These are phyloP conservation scores for Linderina pennispora DNA, from an alignment of 192 early-diverging fungal genomes.

Conservation along the genomic window DNA sequence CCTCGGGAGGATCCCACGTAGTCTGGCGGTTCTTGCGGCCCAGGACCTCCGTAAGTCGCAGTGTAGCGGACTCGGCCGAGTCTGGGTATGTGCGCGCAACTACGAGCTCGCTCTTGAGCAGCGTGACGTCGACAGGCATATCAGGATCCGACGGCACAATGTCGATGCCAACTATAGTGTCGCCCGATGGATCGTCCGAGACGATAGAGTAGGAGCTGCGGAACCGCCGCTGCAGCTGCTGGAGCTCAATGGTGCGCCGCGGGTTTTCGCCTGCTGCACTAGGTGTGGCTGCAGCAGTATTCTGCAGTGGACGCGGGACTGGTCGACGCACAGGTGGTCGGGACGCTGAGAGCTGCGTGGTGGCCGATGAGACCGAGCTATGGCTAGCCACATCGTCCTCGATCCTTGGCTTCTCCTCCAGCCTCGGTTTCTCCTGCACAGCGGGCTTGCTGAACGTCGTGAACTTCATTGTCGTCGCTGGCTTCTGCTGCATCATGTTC, in stretches of 20 bases:
- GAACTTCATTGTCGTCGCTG: constrained; percentile 56
- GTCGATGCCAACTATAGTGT: constrained; percentile 12
- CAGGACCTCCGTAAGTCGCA: constrained; percentile 18
- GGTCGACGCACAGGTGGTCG: constrained; percentile 27
- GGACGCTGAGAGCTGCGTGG: background rate
- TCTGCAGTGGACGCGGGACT: too few species aligned
- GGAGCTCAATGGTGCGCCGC: constrained; percentile 20
- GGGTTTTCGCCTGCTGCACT: constrained; percentile 1
- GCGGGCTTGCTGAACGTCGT: constrained; percentile 15
- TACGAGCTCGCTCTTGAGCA: constrained; percentile 12
- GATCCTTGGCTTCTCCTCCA: background rate
- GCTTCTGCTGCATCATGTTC: constrained; percentile 50
- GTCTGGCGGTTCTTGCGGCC: constrained; percentile 29
- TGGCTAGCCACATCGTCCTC: background rate
- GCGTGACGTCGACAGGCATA: constrained; percentile 22
- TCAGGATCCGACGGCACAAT: constrained; percentile 40
- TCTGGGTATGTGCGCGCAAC: constrained; percentile 18
- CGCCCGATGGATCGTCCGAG: constrained; percentile 2
- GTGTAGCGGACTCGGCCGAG: background rate
- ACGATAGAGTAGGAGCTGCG: constrained; percentile 20
- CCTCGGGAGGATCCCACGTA: constrained; percentile 18
- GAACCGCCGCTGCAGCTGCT: constrained; percentile 44
- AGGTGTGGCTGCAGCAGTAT: background rate
- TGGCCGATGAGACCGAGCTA: background rate
- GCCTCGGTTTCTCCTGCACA: background rate